Conservation (phyloP, 306 rosid genomes). For the Rosa rugosa region DNA sequence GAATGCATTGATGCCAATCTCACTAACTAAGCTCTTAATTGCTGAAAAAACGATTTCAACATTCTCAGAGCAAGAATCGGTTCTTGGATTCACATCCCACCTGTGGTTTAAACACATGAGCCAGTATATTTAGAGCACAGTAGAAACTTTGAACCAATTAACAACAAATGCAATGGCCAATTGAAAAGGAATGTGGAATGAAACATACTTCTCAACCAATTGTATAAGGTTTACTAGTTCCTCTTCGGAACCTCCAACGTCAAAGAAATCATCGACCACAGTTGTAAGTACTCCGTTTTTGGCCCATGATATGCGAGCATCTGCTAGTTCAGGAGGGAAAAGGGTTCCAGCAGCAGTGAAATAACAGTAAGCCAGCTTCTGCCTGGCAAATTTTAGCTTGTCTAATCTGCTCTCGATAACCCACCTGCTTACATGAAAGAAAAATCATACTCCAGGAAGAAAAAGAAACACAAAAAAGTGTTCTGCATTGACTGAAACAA, state of each 20-base stretch:
- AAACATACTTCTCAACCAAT: constrained; percentile 61
- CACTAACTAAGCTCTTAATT: constrained; percentile 49
- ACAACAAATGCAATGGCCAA: background rate
- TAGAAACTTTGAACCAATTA: background rate
- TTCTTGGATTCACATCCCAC: constrained; percentile 66
- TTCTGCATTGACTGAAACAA: background rate
- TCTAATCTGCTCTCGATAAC: constrained; percentile 55
- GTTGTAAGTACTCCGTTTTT: constrained; percentile 70
- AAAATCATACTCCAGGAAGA: background rate
- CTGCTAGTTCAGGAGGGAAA: constrained; percentile 57
- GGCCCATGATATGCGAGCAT: constrained; percentile 78
- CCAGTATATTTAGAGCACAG: background rate
- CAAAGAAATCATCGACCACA: constrained; percentile 86
- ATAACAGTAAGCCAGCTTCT: constrained; percentile 66
- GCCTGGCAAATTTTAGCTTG: constrained; percentile 74
- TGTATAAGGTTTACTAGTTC: constrained; percentile 67
- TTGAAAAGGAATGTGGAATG: constrained; percentile 1
- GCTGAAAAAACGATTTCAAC: constrained; percentile 75
- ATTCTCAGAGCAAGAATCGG: constrained; percentile 55
- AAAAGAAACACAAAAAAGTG: background rate
- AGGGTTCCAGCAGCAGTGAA: constrained; percentile 61
- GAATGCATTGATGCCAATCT: constrained; percentile 56
- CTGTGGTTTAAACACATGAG: constrained; percentile 39
- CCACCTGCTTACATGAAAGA: constrained; percentile 58
- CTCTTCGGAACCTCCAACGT: constrained; percentile 63